phyloP scores from a whole-genome alignment of 2,329 filamentous ascomycete species.

The Alternaria atra region DNA sequence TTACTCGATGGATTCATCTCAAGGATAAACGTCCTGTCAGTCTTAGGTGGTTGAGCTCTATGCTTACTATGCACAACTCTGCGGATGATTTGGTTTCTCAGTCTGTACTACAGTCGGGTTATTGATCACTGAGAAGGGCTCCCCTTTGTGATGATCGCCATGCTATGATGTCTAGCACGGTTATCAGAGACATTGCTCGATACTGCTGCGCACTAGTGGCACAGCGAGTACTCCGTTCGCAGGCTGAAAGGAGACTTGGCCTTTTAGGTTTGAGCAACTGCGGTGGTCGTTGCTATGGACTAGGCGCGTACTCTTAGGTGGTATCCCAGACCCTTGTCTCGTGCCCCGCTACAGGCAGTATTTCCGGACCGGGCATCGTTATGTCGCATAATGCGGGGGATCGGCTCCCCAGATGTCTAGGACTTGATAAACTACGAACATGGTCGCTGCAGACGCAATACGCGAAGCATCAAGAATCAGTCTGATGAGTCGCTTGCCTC shows the following conservation, averaged over 20 bases:
- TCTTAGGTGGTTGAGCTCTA: not conserved
- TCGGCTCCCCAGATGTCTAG: slow-evolving; percentile 24
- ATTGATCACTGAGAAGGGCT: not conserved
- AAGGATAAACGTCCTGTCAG: not conserved
- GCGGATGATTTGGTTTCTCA: not conserved
- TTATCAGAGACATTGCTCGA: not conserved
- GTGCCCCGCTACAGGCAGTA: slow-evolving; percentile 21
- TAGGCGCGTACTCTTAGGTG: slow-evolving; percentile 3
- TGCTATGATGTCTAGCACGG: not conserved
- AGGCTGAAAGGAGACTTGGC: not conserved
- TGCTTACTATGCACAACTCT: not conserved
- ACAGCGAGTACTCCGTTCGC: slow-evolving; percentile 1
- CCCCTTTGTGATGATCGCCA: not conserved
- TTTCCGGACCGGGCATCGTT: slow-evolving; percentile 27
- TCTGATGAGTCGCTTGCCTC: not conserved
- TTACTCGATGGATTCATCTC: not conserved
- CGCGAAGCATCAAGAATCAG: not conserved
- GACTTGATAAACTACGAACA: not conserved
- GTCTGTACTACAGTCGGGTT: not conserved
- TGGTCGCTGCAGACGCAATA: not conserved
- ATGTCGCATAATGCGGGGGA: slow-evolving; percentile 37
- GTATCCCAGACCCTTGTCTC: slow-evolving; percentile 24
- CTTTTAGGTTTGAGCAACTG: not conserved
- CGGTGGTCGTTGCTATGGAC: slow-evolving; percentile 10
- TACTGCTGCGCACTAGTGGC: slow-evolving; percentile 1